Base-by-base conservation (phyloP, 306 rosid genomes). In the Sophora flavescens region DNA sequence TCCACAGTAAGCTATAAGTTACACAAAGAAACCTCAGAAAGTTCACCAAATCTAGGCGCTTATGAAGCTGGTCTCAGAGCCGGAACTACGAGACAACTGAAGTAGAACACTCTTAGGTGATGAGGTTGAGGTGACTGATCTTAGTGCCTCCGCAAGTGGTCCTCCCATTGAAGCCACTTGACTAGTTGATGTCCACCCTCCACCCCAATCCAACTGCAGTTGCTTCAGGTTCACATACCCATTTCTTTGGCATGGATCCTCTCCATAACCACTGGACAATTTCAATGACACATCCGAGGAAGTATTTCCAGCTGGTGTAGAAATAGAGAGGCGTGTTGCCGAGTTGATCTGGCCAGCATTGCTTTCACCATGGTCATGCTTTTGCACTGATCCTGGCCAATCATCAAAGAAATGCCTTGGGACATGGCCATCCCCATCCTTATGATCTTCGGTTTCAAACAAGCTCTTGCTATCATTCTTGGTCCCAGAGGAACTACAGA, bases 91-190 rank as follows among this genome's bases (percentile, higher is more conserved):
- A 17, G 88, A 86, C 86, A 91, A 75, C 80, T 87, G 93, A 81
- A 88, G 97, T 14, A 96, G 80, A 59, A 92, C 98, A 53, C 96
- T 92, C 0, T 97, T 96, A 0, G 97, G 99, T 6, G 97, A 91
- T 2, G 97, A 88, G 63, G 87, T 82, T 54, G 96, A 72, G 41
- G 86, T 83, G 2, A 97, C 78, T 11, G 99, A 96, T 60, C 93
- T 87, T 8, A 96, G 86, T 8, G 96, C 99, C 76, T 96, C 99
- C 0, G 97, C 99, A 22, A 96, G 96, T 48, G 98, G 99, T 8
- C 98, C 99, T 4, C 99, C 99, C 99, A 91, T 84, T 0, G 98
- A 89, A 59, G 91, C 82, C 89, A 88, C 92, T 38, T 86, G 99
- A 83, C 68, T 86, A 10, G 82, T 48, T 0, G 87, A 68, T 45